Conservation (phyloP, 768 basidiomycete species). For the Cystobasidiopsis lactophilus region DNA sequence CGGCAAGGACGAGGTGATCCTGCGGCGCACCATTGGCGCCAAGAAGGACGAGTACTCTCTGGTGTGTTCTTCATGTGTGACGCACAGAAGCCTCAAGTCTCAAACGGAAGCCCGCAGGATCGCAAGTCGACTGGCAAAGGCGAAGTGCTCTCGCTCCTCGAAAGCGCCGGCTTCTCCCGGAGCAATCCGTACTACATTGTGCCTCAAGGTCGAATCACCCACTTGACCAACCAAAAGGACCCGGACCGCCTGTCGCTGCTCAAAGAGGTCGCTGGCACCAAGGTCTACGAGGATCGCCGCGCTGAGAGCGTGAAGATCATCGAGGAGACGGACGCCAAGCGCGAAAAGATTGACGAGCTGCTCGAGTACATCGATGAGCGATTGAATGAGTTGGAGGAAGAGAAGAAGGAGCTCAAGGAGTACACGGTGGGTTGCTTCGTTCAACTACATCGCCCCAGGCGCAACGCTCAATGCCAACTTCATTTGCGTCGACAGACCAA, state of each 20-base stretch:
- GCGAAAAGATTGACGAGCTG: conserved; percentile 71
- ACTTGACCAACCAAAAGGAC: conserved; percentile 90
- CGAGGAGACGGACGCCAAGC: conserved; percentile 85
- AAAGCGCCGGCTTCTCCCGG: conserved; percentile 90
- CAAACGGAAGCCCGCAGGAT: no score
- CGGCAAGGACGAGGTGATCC: conserved; percentile 54
- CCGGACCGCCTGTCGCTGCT: conserved; percentile 77
- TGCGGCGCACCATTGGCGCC: conserved; percentile 80
- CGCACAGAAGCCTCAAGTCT: no score
- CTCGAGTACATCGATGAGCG: conserved; percentile 78
- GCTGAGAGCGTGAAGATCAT: conserved; percentile 85
- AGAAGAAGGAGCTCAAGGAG: conserved; percentile 92
- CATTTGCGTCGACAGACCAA: conserved; percentile 31
- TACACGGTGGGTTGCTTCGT: conserved; percentile 44
- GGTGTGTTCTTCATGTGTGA: no score
- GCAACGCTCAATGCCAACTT: background rate
- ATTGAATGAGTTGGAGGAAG: conserved; percentile 76
- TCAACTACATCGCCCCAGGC: background rate
- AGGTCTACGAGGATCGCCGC: conserved; percentile 88
- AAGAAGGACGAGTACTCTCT: conserved; percentile 98
- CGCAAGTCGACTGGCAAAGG: conserved; percentile 88
- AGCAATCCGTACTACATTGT: conserved; percentile 99
- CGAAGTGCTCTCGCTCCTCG: conserved; percentile 90
- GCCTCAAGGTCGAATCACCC: conserved; percentile 93
- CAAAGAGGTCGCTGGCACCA: conserved; percentile 94